phyloP scores from a whole-genome alignment of 768 basidiomycete species.

The Naganishia onofrii region DNA sequence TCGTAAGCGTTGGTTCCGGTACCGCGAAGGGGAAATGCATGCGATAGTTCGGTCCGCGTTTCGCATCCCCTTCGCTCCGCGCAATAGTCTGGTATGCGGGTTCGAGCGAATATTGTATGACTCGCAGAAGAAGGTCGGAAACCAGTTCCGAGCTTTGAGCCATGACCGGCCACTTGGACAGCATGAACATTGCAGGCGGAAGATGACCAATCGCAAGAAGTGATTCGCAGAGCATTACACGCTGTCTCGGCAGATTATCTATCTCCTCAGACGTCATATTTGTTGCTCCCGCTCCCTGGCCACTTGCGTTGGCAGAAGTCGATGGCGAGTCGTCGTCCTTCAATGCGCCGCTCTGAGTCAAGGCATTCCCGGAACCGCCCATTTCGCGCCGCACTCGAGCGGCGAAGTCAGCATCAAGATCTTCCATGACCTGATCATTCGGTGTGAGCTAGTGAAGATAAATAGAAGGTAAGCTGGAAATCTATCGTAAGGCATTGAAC shows the following conservation, averaged over 20 bases:
- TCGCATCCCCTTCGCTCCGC: slow-evolving; percentile 1
- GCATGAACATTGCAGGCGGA: slow-evolving; percentile 70
- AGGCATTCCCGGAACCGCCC: slow-evolving; percentile 61
- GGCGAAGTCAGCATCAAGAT: slow-evolving; percentile 45
- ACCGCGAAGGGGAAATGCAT: slow-evolving; percentile 25
- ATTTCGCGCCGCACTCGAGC: slow-evolving; percentile 60
- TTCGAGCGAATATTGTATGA: slow-evolving; percentile 67
- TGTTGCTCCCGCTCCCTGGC: slow-evolving; percentile 53
- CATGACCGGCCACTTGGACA: slow-evolving; percentile 81
- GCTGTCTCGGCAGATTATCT: slow-evolving; percentile 60
- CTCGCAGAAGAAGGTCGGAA: slow-evolving; percentile 78
- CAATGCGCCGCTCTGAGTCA: slow-evolving; percentile 78
- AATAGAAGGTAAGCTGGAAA: not conserved
- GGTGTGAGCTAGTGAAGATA: slow-evolving; percentile 63
- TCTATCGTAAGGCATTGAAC: not conserved
- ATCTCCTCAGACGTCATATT: slow-evolving; percentile 33
- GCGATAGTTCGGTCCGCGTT: slow-evolving; percentile 22
- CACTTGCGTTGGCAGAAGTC: slow-evolving; percentile 32
- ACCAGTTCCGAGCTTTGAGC: slow-evolving; percentile 76
- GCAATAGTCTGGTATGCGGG: slow-evolving; percentile 59
- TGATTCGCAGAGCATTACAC: slow-evolving; percentile 70
- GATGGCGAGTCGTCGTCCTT: slow-evolving; percentile 27
- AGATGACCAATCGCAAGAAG: slow-evolving; percentile 84
- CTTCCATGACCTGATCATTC: slow-evolving; percentile 71
- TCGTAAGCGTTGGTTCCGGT: slow-evolving; percentile 64